A percentile compares a stretch with the other conserved stretches of the same genome.
phyloP scores from a whole-genome alignment of 2,329 filamentous ascomycete species.

The Achaetomium macrosporum region DNA sequence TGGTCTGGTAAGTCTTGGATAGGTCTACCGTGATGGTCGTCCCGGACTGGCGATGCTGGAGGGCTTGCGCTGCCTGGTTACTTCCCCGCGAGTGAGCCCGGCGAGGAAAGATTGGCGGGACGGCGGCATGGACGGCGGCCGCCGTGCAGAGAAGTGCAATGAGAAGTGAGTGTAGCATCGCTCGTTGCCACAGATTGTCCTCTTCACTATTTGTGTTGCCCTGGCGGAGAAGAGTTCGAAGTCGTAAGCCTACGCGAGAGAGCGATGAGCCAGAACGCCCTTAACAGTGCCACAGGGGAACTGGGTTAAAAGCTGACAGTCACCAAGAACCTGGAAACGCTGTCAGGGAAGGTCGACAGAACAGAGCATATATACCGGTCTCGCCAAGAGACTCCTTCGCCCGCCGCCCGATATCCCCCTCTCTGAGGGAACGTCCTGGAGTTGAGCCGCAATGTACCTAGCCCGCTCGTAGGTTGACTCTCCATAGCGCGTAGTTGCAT shows the following conservation, averaged over 20 bases:
- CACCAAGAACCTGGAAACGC: too few relatives aligned
- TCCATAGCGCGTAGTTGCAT: not conserved
- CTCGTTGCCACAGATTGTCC: too few relatives aligned
- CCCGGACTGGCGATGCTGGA: conserved; percentile 17
- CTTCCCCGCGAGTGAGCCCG: not conserved
- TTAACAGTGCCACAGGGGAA: too few relatives aligned
- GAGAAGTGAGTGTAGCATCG: not conserved
- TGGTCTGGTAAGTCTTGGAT: conserved; percentile 38
- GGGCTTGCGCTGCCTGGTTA: not conserved
- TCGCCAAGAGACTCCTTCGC: too few relatives aligned
- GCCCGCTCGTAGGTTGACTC: not conserved
- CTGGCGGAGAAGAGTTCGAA: too few relatives aligned
- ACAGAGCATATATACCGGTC: too few relatives aligned
- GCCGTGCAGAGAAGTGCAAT: not conserved
- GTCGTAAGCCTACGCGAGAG: too few relatives aligned
- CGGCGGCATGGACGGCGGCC: not conserved
- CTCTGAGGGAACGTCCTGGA: not conserved
- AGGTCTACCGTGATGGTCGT: conserved; percentile 35
- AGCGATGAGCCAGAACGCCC: too few relatives aligned
- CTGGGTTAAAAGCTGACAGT: too few relatives aligned
- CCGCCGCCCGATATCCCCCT: not conserved
- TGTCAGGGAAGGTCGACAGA: not conserved
- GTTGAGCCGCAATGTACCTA: not conserved
- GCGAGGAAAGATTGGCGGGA: not conserved
- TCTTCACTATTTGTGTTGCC: too few relatives aligned